Conservation (phyloP, 371 early-diverging fungal species). For the Mortierella sp. region DNA sequence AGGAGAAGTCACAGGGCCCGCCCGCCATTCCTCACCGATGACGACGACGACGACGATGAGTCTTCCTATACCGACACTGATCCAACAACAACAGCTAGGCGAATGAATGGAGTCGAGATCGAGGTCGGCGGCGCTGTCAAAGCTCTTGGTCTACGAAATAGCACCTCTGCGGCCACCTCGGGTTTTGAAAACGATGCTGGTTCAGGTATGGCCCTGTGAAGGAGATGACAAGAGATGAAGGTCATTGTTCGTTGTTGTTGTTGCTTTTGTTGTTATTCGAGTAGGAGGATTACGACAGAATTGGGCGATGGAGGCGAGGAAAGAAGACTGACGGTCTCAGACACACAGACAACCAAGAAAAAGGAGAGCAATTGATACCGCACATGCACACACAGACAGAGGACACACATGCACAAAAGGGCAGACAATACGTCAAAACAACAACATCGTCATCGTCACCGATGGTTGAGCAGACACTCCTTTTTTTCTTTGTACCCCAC, state of each 20-base stretch:
- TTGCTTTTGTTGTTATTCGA: neutral
- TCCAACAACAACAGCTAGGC: conserved; percentile 18
- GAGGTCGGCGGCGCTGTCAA: conserved; percentile 18
- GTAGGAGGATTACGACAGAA: neutral
- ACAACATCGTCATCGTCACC: neutral
- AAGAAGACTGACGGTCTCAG: no score
- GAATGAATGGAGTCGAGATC: conserved; percentile 18
- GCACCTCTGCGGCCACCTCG: conserved; percentile 9
- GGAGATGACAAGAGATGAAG: neutral
- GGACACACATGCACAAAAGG: neutral
- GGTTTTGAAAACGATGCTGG: conserved; percentile 33
- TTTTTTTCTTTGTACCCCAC: neutral
- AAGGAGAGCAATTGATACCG: conserved; percentile 1
- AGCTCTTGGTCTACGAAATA: conserved; percentile 4
- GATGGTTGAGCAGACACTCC: neutral
- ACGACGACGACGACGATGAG: conserved; percentile 26
- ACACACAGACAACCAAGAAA: neutral
- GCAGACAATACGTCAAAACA: neutral
- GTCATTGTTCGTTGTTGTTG: neutral
- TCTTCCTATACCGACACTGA: conserved; percentile 35
- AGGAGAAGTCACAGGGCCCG: conserved; percentile 22
- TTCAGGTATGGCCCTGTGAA: conserved; percentile 36
- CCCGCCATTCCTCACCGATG: conserved; percentile 20
- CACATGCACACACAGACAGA: neutral
- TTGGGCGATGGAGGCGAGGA: neutral